These are phyloP conservation scores for Hypoxylon rickii DNA, from an alignment of 495 filamentous ascomycete genomes.

Conservation along the genomic window DNA sequence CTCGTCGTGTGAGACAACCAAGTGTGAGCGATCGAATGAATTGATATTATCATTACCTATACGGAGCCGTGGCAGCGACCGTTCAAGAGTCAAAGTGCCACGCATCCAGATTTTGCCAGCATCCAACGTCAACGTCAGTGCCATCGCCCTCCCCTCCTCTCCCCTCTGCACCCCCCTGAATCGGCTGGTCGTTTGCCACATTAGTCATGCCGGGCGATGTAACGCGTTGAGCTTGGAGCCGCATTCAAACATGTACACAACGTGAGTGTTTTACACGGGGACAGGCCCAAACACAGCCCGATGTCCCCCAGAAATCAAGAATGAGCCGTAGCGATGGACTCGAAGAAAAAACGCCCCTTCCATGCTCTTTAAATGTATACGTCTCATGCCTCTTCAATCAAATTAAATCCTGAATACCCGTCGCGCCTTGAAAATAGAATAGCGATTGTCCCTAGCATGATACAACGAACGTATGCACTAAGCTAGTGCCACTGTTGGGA, in stretches of 20 bases:
- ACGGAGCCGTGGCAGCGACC: constrained; percentile 13
- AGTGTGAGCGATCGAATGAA: constrained; percentile 16
- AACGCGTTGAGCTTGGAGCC: constrained; percentile 11
- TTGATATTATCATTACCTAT: constrained; percentile 29
- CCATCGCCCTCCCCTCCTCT: background rate
- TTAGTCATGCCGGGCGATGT: constrained; percentile 15
- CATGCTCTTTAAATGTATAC: constrained; percentile 25
- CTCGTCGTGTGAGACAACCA: no score
- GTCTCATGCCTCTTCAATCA: constrained; percentile 25
- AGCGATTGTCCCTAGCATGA: constrained; percentile 35
- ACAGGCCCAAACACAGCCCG: constrained; percentile 1
- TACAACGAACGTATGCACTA: constrained; percentile 38
- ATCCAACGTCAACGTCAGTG: constrained; percentile 30
- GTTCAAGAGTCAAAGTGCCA: constrained; percentile 6
- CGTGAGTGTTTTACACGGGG: constrained; percentile 10
- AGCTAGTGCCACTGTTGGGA: constrained; percentile 9
- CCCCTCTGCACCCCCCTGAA: constrained; percentile 10
- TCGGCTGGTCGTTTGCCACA: constrained; percentile 22
- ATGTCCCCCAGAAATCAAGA: constrained; percentile 2
- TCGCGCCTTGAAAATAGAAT: constrained; percentile 22
- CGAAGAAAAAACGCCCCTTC: constrained; percentile 23
- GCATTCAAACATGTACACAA: constrained; percentile 14
- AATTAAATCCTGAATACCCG: constrained; percentile 25
- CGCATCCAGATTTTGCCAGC: constrained; percentile 14
- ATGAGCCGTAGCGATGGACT: constrained; percentile 15